Evolutionary conservation across 2,329 filamentous ascomycete species (phyloP).

Genomic region (Fusarium gaditjirri): DNA sequence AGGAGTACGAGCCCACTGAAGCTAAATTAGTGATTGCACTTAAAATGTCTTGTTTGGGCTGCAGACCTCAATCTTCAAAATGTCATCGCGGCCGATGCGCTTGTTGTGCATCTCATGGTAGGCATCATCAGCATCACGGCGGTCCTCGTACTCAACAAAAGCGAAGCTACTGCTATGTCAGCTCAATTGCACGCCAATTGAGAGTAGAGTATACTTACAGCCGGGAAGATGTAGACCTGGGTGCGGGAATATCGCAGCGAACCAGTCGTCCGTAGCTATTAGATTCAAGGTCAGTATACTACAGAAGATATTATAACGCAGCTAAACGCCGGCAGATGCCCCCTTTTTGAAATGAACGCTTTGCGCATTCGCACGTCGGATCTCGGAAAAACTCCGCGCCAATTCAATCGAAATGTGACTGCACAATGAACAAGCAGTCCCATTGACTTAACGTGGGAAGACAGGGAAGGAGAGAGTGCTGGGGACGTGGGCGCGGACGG

Average conservation of each 20-base stretch:
- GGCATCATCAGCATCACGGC: constrained; percentile 96
- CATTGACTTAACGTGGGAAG: constrained; percentile 42
- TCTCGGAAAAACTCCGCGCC: constrained; percentile 37
- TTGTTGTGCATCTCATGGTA: constrained; percentile 99
- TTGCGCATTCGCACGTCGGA: constrained; percentile 42
- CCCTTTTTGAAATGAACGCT: constrained; percentile 43
- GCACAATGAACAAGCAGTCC: constrained; percentile 44
- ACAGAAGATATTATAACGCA: constrained; percentile 44
- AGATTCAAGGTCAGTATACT: constrained; percentile 59
- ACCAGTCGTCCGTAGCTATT: constrained; percentile 94
- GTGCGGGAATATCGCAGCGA: constrained; percentile 97
- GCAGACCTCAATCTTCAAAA: constrained; percentile 95
- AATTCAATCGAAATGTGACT: constrained; percentile 43
- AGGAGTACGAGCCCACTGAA: constrained; percentile 95
- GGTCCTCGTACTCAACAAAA: constrained; percentile 98
- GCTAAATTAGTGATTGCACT: not conserved
- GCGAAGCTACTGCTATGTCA: constrained; percentile 73
- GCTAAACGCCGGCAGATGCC: constrained; percentile 39
- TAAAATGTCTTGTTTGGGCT: not conserved
- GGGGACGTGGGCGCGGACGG: constrained; percentile 44
- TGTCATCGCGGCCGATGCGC: constrained; percentile 93
- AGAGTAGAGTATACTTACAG: constrained; percentile 73
- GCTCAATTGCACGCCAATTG: not conserved
- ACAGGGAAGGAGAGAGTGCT: constrained; percentile 38
- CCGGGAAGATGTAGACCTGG: constrained; percentile 90